Evolutionary conservation across 768 basidiomycete species (phyloP).

Genomic region (Tylopilus cervinicoccineus): DNA sequence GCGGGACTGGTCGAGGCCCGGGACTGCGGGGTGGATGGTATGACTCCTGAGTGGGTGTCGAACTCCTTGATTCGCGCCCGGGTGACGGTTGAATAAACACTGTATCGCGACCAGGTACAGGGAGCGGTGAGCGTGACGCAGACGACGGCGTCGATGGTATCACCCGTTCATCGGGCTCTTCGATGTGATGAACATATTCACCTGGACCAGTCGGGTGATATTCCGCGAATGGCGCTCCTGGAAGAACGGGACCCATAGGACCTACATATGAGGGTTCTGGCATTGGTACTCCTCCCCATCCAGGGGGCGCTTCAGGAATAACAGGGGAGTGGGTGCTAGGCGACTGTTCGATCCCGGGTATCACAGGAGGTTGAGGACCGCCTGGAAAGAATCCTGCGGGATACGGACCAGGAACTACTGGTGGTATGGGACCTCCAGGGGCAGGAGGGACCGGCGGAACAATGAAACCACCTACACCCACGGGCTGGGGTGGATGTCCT

Average conservation of each 20-base stretch:
- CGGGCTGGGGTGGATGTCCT: background rate
- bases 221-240: conserved; percentile 19
- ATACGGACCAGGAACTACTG: conserved; percentile 16
- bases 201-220: conserved; percentile 4
- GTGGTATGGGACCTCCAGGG: conserved; percentile 11
- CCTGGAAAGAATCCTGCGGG: conserved; percentile 22
- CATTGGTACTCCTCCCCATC: conserved; percentile 14
- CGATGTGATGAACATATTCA: conserved; percentile 3
- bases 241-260: conserved; percentile 33
- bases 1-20: conserved; percentile 10
- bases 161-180: conserved; percentile 17
- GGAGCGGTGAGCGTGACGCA: conserved; percentile 15
- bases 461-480: no score
- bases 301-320: conserved; percentile 20
- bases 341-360: conserved; percentile 14
- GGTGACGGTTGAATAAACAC: conserved; percentile 13
- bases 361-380: conserved; percentile 18
- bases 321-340: conserved; percentile 17
- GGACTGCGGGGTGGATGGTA: conserved; percentile 15
- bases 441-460: conserved; percentile 22
- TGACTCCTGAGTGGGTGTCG: conserved; percentile 26
- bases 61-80: conserved; percentile 15
- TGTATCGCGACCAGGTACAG: conserved; percentile 13
- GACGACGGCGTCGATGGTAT: conserved; percentile 23
- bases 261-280: conserved; percentile 20